Base-by-base conservation (phyloP, 148 eudicot genomes). In the Dysphania ambrosioides region DNA sequence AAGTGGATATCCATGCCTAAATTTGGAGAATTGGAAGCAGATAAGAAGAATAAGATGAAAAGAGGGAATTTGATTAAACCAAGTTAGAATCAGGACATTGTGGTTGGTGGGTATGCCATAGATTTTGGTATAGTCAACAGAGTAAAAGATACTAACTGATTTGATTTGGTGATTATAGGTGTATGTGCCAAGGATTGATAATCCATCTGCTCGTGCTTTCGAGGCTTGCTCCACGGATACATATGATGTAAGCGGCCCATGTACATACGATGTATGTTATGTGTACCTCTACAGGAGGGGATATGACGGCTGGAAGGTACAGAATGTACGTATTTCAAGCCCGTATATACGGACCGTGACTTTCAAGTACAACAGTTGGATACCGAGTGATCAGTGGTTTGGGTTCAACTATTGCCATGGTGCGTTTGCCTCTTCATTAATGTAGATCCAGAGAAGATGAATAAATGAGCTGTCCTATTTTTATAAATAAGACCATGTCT, bases 161-260 rank as follows among this genome's bases (percentile, higher is more conserved):
- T n/a, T n/a, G n/a, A n/a, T n/a, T n/a, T 34, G 57, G 40, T 68
- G 21, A 49, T 34, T 62, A 10, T 51, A 86, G 89, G 88, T 87
- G 53, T 82, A 85, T 72, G 85, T 79, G 71, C 77, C 87, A 64
- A 83, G 88, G 75, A 64, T 87, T 49, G 91, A 87, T 66, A 81
- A 87, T 73, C 91, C 88, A 6, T 24, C 66, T 30, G 61, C 88
- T 16, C 80, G 76, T 30, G 75, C 82, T 12, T 87, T 87, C 24
- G 88, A 87, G 81, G 82, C 85, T 23, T 87, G 88, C 74, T 87
- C 88, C n/a, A 80, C 84, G 16, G 86, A 87, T 79, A 86, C 88
- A 36, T 87, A 83, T 57, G 77, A 81, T 35, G 61, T 87, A 32
- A 57, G 36, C 0, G 91, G 91, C 8, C 87, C 91, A 11, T 87